phyloP scores from a whole-genome alignment of 257 asterid genomes.

The Przewalskia tangutica region DNA sequence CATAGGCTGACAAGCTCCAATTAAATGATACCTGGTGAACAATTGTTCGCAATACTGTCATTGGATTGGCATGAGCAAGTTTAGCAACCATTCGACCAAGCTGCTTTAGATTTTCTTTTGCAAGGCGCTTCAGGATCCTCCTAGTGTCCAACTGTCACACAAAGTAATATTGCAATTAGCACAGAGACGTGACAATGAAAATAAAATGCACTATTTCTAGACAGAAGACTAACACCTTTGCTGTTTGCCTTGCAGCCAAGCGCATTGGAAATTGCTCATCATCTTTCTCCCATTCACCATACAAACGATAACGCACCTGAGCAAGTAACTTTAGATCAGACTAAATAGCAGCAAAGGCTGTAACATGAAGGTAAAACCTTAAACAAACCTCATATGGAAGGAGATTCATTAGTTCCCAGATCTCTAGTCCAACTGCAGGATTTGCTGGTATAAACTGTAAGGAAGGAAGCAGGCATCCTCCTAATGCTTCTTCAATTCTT shows the following conservation, averaged over 20 bases:
- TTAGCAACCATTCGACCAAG: conserved; percentile 99
- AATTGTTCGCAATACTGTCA: conserved; percentile 97
- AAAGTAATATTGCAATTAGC: neutral
- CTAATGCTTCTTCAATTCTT: conserved; percentile 91
- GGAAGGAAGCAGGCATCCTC: conserved; percentile 91
- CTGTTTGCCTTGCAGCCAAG: conserved; percentile 89
- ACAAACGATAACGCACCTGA: conserved; percentile 85
- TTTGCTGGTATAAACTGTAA: conserved; percentile 98
- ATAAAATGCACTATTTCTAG: neutral
- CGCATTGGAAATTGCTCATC: conserved; percentile 90
- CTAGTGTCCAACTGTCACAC: conserved; percentile 88
- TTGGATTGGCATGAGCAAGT: conserved; percentile 97
- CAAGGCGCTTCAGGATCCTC: conserved; percentile 90
- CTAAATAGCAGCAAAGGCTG: conserved; percentile 7
- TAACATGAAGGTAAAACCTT: conserved; percentile 6
- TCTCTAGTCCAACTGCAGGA: conserved; percentile 97
- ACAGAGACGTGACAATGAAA: neutral
- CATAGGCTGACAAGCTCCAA: conserved; percentile 1
- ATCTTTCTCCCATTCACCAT: conserved; percentile 99
- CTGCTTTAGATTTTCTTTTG: conserved; percentile 97
- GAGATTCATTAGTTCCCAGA: conserved; percentile 91
- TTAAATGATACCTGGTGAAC: conserved; percentile 69
- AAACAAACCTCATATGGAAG: conserved; percentile 88
- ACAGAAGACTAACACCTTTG: conserved; percentile 47
- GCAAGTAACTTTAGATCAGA: conserved; percentile 12